Evolutionary conservation across 768 basidiomycete species (phyloP), one percentile per base, ranked within the genome.

Genomic region (Boletus subparvulus): DNA sequence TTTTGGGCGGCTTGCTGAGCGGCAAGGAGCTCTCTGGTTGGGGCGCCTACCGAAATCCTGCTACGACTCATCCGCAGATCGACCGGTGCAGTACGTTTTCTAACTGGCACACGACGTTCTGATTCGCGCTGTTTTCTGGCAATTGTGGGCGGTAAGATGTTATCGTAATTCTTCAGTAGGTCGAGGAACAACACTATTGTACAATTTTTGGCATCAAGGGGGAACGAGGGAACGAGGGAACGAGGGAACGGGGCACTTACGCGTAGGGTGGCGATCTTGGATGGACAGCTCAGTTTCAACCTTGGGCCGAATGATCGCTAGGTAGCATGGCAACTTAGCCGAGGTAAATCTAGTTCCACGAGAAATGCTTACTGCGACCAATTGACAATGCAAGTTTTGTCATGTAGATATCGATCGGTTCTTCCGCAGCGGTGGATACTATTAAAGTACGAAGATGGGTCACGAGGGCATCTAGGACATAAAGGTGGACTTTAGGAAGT

Each of bases 31-130:
- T 92, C 86, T 58, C 83, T 79, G 3, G 84, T 75, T 59, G 93
- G 88, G 4, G 81, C 80, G 26, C 86, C 88, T 4, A 83, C 80
- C 3, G 89, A 87, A 52, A 96, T 83, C 54, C 81, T 81, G 61
- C 84, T 83, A 59, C 94, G 81, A 61, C 87, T 92, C 70, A 92
- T 79, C 46, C 94, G 87, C 85, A 94, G 88, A 70, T 97, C 94
- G 45, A 95, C 75, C 0, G 87, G 87, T 0, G 89, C 88, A 3
- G 94, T 96, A 52, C 91, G 89, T 67, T 94, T 95, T 41, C 94
- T 81, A 24, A 86, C 67, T 13, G 92, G 94, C 44, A 90, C 78
- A 58, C 86, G 90, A 45, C 94, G 86, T 61, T 92, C 93, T 0
- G 91, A 87, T 65, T 95, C 93, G 24, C 86, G 85, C 65, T 88